Evolutionary conservation across 2,329 filamentous ascomycete species (phyloP).

Genomic region (Diaporthe aspalathi): DNA sequence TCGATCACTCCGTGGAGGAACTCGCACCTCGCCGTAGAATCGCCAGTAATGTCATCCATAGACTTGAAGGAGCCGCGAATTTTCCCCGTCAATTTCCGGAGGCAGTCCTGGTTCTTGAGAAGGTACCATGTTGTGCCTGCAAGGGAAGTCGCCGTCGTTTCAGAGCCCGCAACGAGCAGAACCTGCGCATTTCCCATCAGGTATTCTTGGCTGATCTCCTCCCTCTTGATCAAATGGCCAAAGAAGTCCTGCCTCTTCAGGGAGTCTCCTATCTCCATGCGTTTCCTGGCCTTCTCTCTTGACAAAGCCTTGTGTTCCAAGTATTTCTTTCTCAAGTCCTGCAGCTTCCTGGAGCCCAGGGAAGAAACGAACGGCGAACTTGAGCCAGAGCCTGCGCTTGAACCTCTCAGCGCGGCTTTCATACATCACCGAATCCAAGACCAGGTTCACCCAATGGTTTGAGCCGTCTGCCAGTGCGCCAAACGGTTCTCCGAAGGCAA

Average conservation of each 20-base stretch:
- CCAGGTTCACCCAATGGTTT: constrained; percentile 30
- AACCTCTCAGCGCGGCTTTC: background rate
- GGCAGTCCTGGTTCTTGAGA: constrained; percentile 43
- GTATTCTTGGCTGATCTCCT: constrained; percentile 17
- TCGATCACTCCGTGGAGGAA: constrained; percentile 29
- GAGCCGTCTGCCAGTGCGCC: constrained; percentile 39
- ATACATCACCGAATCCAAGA: constrained; percentile 24
- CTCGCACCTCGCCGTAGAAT: constrained; percentile 21
- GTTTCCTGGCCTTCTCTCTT: constrained; percentile 26
- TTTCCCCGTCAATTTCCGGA: constrained; percentile 51
- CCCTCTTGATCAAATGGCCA: constrained; percentile 34
- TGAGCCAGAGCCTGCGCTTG: background rate
- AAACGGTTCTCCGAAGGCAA: constrained; percentile 39
- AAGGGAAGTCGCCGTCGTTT: constrained; percentile 40
- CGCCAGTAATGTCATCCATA: constrained; percentile 51
- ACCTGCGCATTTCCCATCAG: constrained; percentile 28
- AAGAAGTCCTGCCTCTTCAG: constrained; percentile 31
- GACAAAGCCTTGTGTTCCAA: background rate
- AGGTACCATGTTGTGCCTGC: constrained; percentile 39
- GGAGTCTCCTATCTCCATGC: constrained; percentile 24
- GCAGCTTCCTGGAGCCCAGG: background rate
- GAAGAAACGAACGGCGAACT: background rate
- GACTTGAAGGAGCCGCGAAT: constrained; percentile 51
- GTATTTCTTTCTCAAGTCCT: background rate
- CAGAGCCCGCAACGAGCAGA: constrained; percentile 38